Conservation (phyloP, 305 asterid genomes). For the Petunia hybrid region DNA sequence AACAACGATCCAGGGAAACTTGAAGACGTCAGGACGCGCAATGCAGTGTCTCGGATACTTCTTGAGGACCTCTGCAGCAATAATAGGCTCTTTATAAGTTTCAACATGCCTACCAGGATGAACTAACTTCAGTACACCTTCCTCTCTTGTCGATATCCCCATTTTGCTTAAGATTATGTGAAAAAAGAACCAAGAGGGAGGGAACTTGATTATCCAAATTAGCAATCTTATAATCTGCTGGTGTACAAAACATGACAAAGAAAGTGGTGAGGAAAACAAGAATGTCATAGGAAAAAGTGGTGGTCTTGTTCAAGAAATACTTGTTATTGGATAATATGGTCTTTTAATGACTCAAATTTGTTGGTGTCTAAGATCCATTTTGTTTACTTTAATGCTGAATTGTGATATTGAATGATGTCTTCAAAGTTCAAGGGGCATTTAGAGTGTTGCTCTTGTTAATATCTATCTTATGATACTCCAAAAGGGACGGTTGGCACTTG, state of each 20-base stretch:
- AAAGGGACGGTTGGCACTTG: background rate
- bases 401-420: slow-evolving; percentile 7
- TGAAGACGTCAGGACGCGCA: slow-evolving; percentile 75
- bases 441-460: background rate
- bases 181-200: slow-evolving; percentile 30
- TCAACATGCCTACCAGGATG: slow-evolving; percentile 57
- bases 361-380: slow-evolving; percentile 1
- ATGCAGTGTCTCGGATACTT: slow-evolving; percentile 64
- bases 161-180: slow-evolving; percentile 31
- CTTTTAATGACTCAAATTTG: background rate
- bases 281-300: slow-evolving; percentile 24
- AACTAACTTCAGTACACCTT: slow-evolving; percentile 58
- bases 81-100: slow-evolving; percentile 52
- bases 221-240: slow-evolving; percentile 17
- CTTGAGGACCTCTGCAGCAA: slow-evolving; percentile 59
- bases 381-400: background rate
- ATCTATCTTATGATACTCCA: slow-evolving; percentile 3
- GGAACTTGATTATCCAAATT: background rate
- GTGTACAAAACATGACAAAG: slow-evolving; percentile 30
- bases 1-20: slow-evolving; percentile 66
- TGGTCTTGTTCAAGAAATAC: slow-evolving; percentile 9
- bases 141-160: slow-evolving; percentile 46
- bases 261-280: slow-evolving; percentile 1
- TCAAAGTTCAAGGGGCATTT: slow-evolving; percentile 13
- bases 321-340: slow-evolving; percentile 18